Conservation (phyloP, 345 rosid genomes). For the Clarkia xantiana region DNA sequence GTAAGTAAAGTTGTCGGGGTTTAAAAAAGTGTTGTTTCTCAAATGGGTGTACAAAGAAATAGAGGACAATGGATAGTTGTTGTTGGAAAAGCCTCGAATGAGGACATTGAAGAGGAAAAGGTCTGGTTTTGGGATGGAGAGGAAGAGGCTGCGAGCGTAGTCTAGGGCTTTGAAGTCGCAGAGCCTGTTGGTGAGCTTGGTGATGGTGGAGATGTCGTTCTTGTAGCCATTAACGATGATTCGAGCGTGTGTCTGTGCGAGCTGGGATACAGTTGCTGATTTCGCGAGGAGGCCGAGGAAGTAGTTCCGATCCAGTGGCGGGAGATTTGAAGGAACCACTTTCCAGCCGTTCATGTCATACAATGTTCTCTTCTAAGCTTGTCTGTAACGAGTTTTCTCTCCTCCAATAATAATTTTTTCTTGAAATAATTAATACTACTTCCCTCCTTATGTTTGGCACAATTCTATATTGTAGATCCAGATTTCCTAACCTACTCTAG, state of each 20-base stretch:
- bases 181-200: slow-evolving; percentile 60
- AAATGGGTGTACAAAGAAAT: slow-evolving; percentile 33
- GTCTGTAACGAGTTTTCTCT: too few species aligned
- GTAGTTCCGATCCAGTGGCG: slow-evolving; percentile 15
- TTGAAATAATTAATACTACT: too few species aligned
- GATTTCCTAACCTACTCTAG: too few species aligned
- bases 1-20: slow-evolving; percentile 52
- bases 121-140: slow-evolving; percentile 46
- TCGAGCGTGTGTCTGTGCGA: slow-evolving; percentile 54
- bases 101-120: slow-evolving; percentile 62
- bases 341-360: slow-evolving; percentile 5
- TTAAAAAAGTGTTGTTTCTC: slow-evolving; percentile 23
- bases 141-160: slow-evolving; percentile 41
- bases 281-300: slow-evolving; percentile 29
- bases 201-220: slow-evolving; percentile 38
- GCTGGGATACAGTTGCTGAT: slow-evolving; percentile 34
- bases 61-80: slow-evolving; percentile 25
- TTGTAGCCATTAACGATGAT: slow-evolving; percentile 33
- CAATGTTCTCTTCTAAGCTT: neutral
- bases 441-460: too few species aligned
- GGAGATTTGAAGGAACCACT: slow-evolving; percentile 6
- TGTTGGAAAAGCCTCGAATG: slow-evolving; percentile 39
- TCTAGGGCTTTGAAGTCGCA: slow-evolving; percentile 35
- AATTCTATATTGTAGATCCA: too few species aligned
- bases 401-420: too few species aligned